Percentiles rank a stretch among this genome's conserved stretches.
Evolutionary conservation across 2,329 filamentous ascomycete species (phyloP).

Genomic region (Aspergillus hiratsukae): DNA sequence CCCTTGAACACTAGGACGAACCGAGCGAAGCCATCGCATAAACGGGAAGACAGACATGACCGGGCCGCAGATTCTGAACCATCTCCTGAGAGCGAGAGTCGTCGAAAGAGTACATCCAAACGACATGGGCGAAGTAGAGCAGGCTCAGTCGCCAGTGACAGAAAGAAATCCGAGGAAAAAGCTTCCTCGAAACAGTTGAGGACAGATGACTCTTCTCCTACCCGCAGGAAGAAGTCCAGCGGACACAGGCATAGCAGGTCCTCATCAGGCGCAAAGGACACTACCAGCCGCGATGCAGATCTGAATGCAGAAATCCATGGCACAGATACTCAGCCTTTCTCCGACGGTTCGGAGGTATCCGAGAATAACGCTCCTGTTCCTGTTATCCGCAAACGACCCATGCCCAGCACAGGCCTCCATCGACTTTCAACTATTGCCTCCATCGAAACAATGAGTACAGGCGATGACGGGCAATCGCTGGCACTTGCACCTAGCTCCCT

Average conservation of each 20-base stretch:
- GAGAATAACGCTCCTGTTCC: slow-evolving; percentile 36
- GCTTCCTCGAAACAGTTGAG: slow-evolving; percentile 2
- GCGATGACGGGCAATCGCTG: slow-evolving; percentile 16
- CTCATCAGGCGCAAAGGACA: slow-evolving; percentile 11
- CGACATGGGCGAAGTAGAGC: slow-evolving; percentile 19
- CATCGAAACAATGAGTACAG: slow-evolving; percentile 48
- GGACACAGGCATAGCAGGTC: slow-evolving; percentile 12
- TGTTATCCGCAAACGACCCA: slow-evolving; percentile 40
- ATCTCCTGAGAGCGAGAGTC: slow-evolving; percentile 24
- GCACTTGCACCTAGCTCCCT: slow-evolving; percentile 13
- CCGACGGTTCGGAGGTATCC: slow-evolving; percentile 37
- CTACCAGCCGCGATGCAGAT: slow-evolving; percentile 12
- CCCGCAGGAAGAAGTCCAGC: slow-evolving; percentile 10
- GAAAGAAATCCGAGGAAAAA: slow-evolving; percentile 12
- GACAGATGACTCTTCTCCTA: slow-evolving; percentile 6
- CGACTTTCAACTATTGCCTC: slow-evolving; percentile 57
- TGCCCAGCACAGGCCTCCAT: slow-evolving; percentile 51
- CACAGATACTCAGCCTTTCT: slow-evolving; percentile 25
- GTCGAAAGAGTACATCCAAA: slow-evolving; percentile 21
- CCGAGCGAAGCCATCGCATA: slow-evolving; percentile 27
- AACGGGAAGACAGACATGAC: slow-evolving; percentile 19
- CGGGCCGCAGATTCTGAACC: slow-evolving; percentile 16
- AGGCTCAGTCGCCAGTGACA: slow-evolving; percentile 10
- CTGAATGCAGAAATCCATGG: slow-evolving; percentile 25
- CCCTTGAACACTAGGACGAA: slow-evolving; percentile 40